Base-by-base conservation (phyloP, 116 monocot species). In the Papilionanthe hybrid region DNA sequence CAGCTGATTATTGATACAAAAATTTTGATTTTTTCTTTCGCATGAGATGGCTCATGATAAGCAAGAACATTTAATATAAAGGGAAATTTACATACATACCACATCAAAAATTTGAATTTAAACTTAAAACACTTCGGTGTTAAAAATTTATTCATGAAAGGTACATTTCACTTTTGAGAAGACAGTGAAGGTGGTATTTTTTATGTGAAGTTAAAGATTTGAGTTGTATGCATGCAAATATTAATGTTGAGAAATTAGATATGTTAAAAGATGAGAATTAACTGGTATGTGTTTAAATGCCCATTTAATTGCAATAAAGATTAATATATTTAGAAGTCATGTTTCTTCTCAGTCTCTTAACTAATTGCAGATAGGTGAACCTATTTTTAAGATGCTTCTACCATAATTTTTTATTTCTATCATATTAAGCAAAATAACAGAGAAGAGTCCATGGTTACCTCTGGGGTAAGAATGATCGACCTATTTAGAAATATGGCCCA, bases 381-480 rank as follows among this genome's bases (percentile, higher is more conserved):
- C 41, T 32, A 71, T 25, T 17, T 71, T 32, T 71, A 71, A 29
- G 29, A 71, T 73, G n/a, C 15, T 4, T 12, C 20, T 27, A 47
- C 3, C 12, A 2, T 6, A 41, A 43, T 27, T 74, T 13, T 75
- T 49, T 49, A 7, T 49, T 49, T 75, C 11, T 13, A 43, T 30
- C 9, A 27, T 68, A 72, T 7, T 41, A 73, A 73, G 1, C 9
- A 48, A 75, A 3, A 44, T 12, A 75, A 47, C 28, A 25, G 15
- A n/a, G 9, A 49, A 17, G n/a, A 17, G 3, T 5, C 45, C 22
- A 77, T 42, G 10, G 42, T 44, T 94, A 97, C 97, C 97, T 97
- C 97, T 78, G 97, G 94, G 76, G 97, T 97, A 77, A 97, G 94
- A 80, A 97, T 92, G 82, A 97, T 97, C 63, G 97, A 97, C 42